Base-by-base conservation (phyloP, 2,329 filamentous ascomycete genomes). In the Simplicillium aogashimaense region DNA sequence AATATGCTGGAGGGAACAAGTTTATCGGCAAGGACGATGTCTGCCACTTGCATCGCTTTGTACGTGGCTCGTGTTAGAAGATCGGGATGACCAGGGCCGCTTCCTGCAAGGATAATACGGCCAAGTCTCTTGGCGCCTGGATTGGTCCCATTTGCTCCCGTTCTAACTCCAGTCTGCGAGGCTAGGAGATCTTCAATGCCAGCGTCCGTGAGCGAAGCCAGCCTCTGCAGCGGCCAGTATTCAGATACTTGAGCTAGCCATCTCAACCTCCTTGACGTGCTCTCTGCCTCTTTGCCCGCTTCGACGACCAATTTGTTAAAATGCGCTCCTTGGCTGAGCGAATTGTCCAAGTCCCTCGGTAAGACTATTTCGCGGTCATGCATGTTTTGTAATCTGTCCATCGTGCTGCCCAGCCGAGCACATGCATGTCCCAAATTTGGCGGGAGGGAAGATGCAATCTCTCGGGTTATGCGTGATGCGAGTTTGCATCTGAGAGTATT, bases 231-330 rank as follows among this genome's bases (percentile, higher is more conserved):
- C 1, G 92, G 89, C 90, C 92, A 97, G 63, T 98, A 98, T 66
- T 98, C 92, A 70, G 92, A 97, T 38, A 97, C 87, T 58, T 98
- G 92, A 13, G 84, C 78, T 1, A 98, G 69, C 92, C 92, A 98
- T 41, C 92, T 76, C 70, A 94, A 88, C 38, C 90, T 75, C 44
- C 90, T 72, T 17, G 76, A 87, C 55, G 86, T 86, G 1, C 74
- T 64, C 52, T 92, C 86, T 25, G 35, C 81, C 77, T 36, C 85
- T 81, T 0, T 72, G 76, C 5, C 97, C 74, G 3, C 97, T 69
- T 9, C 20, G 9, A 25, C 20, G 6, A 9, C 20, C 20, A 25
- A 6, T 45, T 75, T 78, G 60, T 98, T 98, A 61, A 98, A 95
- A 0, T 72, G 76, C 1, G 88, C 77, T 11, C 74, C 77, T 61